Base-by-base conservation (phyloP, 2,329 filamentous ascomycete genomes). In the Phyllosticta capitalensis region DNA sequence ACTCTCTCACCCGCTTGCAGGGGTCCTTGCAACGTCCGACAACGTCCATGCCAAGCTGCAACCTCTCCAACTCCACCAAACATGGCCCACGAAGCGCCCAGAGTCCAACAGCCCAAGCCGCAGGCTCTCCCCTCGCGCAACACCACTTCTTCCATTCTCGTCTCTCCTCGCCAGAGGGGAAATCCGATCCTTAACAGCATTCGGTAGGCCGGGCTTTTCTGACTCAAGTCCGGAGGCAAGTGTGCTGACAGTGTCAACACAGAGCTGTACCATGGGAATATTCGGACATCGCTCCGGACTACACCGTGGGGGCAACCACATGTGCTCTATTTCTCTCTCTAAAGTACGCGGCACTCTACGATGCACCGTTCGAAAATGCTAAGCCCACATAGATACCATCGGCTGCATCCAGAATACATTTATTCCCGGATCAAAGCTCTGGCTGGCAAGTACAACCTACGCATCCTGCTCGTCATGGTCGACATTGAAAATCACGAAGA, bases 401-500 rank as follows among this genome's bases (percentile, higher is more conserved):
- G 92, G 26, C 81, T 99, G 56, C 94, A 99, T 70, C 94, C 94
- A 0, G 94, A 99, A 74, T 99, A 99, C 77, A 90, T 99, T 67
- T 97, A 97, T 77, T 91, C 88, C 22, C 88, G 94, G 60, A 95
- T 99, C 65, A 87, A 88, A 56, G 84, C 86, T 54, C 79, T 99
- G 4, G 89, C 89, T 56, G 89, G 89, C 55, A 90, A 89, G 74
- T 97, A 95, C 76, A 87, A 86, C 65, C 81, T 99, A 20, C 89
- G 94, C 54, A 81, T 99, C 56, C 76, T 99, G 26, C 81, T 99
- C 54, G 86, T 87, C 20, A 91, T 97, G 83, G 92, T 97, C 24
- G 94, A 99, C 72, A 96, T 99, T 56, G 84, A 87, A 22, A 96
- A 95, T 69, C 94, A 97, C 68, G 90, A 97, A 73, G 91, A 96